Percentiles rank a stretch among this genome's conserved stretches.
phyloP scores from a whole-genome alignment of 164 flowering plant genomes.

The Piper longum region DNA sequence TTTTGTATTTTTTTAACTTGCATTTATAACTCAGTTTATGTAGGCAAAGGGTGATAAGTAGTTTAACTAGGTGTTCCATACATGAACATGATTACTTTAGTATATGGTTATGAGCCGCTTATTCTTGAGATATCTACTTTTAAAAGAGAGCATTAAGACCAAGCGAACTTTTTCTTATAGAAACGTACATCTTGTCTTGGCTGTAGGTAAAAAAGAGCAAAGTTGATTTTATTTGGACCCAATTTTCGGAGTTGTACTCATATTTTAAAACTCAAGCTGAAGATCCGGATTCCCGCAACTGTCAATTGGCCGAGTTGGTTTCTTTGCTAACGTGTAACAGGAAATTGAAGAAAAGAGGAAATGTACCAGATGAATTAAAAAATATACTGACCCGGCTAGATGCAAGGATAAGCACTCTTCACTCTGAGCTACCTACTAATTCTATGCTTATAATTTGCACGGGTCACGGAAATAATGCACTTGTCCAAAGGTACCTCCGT shows the following conservation, averaged over 20 bases:
- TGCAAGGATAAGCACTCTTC: slow-evolving; percentile 37
- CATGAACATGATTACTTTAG: no score
- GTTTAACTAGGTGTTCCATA: no score
- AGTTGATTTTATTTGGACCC: slow-evolving; percentile 80
- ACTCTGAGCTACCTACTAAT: slow-evolving; percentile 48
- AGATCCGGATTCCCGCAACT: slow-evolving; percentile 43
- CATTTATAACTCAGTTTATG: no score
- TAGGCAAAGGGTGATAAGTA: no score
- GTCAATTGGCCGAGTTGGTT: slow-evolving; percentile 66
- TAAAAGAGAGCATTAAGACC: not conserved
- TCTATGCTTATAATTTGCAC: slow-evolving; percentile 81
- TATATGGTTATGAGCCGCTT: no score
- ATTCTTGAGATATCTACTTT: no score
- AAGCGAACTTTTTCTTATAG: not conserved
- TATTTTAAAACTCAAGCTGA: slow-evolving; percentile 56
- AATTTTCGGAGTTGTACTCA: slow-evolving; percentile 75
- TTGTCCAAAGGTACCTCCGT: slow-evolving; percentile 50
- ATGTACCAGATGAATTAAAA: slow-evolving; percentile 34
- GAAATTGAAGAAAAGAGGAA: slow-evolving; percentile 22
- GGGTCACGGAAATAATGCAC: slow-evolving; percentile 89
- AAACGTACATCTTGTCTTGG: not conserved
- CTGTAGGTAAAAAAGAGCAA: slow-evolving; percentile 59
- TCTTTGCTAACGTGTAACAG: slow-evolving; percentile 68
- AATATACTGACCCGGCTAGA: slow-evolving; percentile 52
- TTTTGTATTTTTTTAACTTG: no score